phyloP scores from a whole-genome alignment of 148 eudicot genomes.

The Vaccinium myrtillus region DNA sequence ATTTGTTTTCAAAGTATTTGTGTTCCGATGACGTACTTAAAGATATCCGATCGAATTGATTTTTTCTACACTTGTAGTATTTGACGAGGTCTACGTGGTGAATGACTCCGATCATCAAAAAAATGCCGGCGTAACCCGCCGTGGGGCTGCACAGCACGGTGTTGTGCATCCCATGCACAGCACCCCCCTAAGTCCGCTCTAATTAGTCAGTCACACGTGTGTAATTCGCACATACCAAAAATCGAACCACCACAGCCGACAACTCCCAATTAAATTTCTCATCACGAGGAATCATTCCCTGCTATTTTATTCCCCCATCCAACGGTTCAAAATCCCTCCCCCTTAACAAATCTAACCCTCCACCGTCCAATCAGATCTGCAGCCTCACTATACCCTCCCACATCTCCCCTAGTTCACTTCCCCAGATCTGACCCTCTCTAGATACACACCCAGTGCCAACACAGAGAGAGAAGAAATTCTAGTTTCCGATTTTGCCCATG shows the following conservation, averaged over 20 bases:
- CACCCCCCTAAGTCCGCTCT: too few species aligned
- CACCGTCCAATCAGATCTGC: constrained; percentile 26
- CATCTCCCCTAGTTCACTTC: neutral
- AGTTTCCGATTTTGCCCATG: constrained; percentile 29
- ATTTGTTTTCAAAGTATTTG: too few species aligned
- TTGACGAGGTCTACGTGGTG: too few species aligned
- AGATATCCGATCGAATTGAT: too few species aligned
- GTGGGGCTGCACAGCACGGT: too few species aligned
- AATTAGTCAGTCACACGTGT: neutral
- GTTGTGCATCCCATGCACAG: too few species aligned
- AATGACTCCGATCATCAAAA: too few species aligned
- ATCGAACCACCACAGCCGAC: neutral
- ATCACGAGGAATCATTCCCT: neutral
- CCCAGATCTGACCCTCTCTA: constrained; percentile 12
- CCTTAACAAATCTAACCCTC: constrained; percentile 15
- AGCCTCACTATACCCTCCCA: neutral
- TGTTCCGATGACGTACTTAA: too few species aligned
- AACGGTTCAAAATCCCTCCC: neutral
- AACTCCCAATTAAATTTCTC: neutral
- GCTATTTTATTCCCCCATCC: constrained; percentile 1
- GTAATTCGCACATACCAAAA: neutral
- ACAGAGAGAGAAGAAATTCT: constrained; percentile 5
- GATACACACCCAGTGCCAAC: neutral
- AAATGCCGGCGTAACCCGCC: too few species aligned
- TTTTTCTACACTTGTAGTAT: too few species aligned